Conservation (phyloP, 2,329 filamentous ascomycete species). For the Fusarium fujikuroi region DNA sequence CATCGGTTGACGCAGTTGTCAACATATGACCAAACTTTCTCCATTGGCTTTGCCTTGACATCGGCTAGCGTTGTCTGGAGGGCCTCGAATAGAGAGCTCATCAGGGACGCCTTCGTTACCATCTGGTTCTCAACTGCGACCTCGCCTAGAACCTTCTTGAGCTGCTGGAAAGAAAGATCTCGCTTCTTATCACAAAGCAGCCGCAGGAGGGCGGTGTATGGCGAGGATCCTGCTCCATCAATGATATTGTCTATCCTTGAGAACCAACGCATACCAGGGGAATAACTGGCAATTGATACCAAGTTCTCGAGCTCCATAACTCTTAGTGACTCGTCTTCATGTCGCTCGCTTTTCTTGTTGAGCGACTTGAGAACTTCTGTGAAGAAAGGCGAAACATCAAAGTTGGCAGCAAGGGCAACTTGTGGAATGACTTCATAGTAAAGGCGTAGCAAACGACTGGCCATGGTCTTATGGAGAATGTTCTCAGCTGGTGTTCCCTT, state of each 20-base stretch:
- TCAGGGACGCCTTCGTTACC: constrained; percentile 62
- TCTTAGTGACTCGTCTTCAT: constrained; percentile 63
- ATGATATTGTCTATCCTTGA: constrained; percentile 73
- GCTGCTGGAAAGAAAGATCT: constrained; percentile 53
- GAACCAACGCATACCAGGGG: constrained; percentile 91
- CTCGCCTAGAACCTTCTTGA: constrained; percentile 66
- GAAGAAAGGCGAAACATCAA: constrained; percentile 85
- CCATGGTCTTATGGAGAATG: constrained; percentile 78
- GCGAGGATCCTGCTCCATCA: constrained; percentile 60
- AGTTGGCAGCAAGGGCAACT: constrained; percentile 82
- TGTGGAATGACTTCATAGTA: constrained; percentile 88
- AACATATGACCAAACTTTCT: constrained; percentile 73
- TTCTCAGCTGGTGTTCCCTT: constrained; percentile 75
- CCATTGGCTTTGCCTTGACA: constrained; percentile 44
- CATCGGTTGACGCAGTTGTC: constrained; percentile 86
- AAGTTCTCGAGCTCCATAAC: constrained; percentile 84
- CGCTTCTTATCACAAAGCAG: constrained; percentile 48
- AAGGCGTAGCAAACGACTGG: constrained; percentile 80
- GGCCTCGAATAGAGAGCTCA: constrained; percentile 59
- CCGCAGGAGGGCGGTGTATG: constrained; percentile 76
- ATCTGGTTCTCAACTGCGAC: constrained; percentile 74
- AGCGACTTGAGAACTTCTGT: constrained; percentile 73
- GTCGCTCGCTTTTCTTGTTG: constrained; percentile 63
- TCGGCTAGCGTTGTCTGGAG: constrained; percentile 41
- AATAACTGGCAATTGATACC: constrained; percentile 81